Percentiles rank a stretch among this genome's conserved stretches.
Evolutionary conservation across 352 stramenopile genomes (phyloP).

Genomic region (Lagenidium giganteum): DNA sequence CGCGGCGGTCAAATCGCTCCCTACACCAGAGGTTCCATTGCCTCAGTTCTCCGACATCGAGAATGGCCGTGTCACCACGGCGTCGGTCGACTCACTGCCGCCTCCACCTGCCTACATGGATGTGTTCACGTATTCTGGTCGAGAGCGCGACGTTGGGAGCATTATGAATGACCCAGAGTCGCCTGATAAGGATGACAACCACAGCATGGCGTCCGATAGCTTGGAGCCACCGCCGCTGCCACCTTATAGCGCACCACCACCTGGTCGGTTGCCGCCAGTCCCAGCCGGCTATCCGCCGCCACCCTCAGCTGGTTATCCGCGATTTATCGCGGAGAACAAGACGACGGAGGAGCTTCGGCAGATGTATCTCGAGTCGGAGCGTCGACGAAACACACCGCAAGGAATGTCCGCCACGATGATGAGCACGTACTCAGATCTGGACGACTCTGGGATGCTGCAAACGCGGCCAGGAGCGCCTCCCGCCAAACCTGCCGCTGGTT

Average conservation of each 20-base stretch:
- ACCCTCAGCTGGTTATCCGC: too few relatives aligned
- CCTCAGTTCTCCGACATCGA: conserved; percentile 43
- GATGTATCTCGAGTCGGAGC: conserved; percentile 69
- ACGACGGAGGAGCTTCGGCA: conserved; percentile 47
- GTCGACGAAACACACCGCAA: conserved; percentile 35
- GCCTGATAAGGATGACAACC: conserved; percentile 13
- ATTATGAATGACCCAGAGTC: conserved; percentile 6
- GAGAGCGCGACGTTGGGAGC: too few relatives aligned
- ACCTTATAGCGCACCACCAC: not conserved
- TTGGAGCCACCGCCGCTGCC: not conserved
- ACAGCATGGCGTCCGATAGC: conserved; percentile 14
- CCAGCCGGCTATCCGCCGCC: not conserved
- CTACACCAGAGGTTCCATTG: conserved; percentile 1
- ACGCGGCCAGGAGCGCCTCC: not conserved
- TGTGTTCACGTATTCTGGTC: conserved; percentile 28
- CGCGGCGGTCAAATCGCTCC: conserved; percentile 5
- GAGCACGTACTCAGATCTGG: conserved; percentile 63
- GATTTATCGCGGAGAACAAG: too few relatives aligned
- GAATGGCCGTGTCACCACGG: conserved; percentile 20
- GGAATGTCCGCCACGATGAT: conserved; percentile 27
- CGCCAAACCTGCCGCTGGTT: not conserved
- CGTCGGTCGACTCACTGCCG: conserved; percentile 18
- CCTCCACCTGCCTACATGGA: conserved; percentile 34
- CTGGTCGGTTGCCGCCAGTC: not conserved
- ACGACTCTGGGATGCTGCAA: conserved; percentile 54